These are phyloP conservation scores for Rhododendron ovatum DNA, from an alignment of 148 eudicot species.

Conservation along the genomic window DNA sequence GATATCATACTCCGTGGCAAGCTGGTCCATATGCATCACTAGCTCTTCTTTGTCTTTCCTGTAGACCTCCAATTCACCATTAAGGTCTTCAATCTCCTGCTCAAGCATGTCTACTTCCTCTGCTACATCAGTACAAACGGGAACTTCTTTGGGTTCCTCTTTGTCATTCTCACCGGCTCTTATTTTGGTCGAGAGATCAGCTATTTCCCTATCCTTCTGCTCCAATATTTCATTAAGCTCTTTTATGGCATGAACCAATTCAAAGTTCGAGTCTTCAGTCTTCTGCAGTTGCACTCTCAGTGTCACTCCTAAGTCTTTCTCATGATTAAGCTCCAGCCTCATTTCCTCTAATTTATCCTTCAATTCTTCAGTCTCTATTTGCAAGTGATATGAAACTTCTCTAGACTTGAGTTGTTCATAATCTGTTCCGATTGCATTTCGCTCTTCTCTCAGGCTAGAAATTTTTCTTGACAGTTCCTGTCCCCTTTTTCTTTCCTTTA, in stretches of 20 bases:
- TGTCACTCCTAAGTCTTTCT: constrained; percentile 44
- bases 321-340: constrained; percentile 44
- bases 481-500: constrained; percentile 68
- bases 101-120: constrained; percentile 31
- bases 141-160: constrained; percentile 24
- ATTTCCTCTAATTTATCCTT: constrained; percentile 33
- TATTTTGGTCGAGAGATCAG: constrained; percentile 34
- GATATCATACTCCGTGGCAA: constrained; percentile 41
- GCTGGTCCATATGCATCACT: constrained; percentile 35
- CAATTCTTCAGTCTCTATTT: constrained; percentile 22
- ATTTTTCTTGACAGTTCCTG: constrained; percentile 62
- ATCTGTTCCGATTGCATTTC: constrained; percentile 47
- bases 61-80: constrained; percentile 51
- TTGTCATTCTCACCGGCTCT: constrained; percentile 23
- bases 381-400: constrained; percentile 29
- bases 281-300: constrained; percentile 54
- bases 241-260: constrained; percentile 59
- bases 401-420: constrained; percentile 41
- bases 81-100: constrained; percentile 41
- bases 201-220: constrained; percentile 49
- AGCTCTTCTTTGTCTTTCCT: constrained; percentile 46
- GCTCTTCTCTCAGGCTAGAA: constrained; percentile 55
- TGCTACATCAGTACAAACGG: constrained; percentile 20
- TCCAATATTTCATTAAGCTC: constrained; percentile 65
- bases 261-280: constrained; percentile 89